Base-by-base conservation (phyloP, 2,329 filamentous ascomycete genomes). In the Ceratocystis diversiconidia region DNA sequence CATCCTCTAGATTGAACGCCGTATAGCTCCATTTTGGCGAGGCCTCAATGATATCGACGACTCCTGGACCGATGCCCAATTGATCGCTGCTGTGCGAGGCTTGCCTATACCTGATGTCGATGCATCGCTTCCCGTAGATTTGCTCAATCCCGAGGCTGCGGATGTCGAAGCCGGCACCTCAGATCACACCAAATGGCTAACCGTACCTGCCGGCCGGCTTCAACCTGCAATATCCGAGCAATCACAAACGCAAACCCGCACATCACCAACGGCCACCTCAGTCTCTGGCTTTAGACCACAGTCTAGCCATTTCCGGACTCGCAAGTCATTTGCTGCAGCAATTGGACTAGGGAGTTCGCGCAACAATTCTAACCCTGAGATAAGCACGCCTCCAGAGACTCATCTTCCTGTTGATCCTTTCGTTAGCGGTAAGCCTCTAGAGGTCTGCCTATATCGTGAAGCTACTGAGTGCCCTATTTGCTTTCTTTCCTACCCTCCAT, bases 401-500 rank as follows among this genome's bases (percentile, higher is more conserved):
- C 79, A 85, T 67, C 78, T 96, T 2, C 87, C 91, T 0, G 81
- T 85, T 68, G 91, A 96, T 70, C 89, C 89, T 0, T 92, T 88
- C 71, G 89, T 97, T 57, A 96, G 97, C 70, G 92, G 94, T n/a
- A 90, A 96, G 70, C 88, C 89, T 0, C 80, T 97, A 59, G 94
- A 97, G 75, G 92, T 92, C 0, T 92, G 90, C 69, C 78, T 99
- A 1, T 99, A 99, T 79, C 96, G 96, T 74, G 85, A 95, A 70
- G 87, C 90, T 2, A 78, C 79, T 5, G 94, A 99, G 73, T 99
- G 94, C 71, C 92, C 94, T 4, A 96, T 99, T 68, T 99, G 94
- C 78, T 96, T 97, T 73, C 79, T 97, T 64, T 95, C 91, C 71
- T 99, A 97, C 70, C 94, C 94, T 0, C 91, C 91, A 2, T 95